Evolutionary conservation across 768 basidiomycete genomes (phyloP).

Genomic region (Phylloporus arenicola): DNA sequence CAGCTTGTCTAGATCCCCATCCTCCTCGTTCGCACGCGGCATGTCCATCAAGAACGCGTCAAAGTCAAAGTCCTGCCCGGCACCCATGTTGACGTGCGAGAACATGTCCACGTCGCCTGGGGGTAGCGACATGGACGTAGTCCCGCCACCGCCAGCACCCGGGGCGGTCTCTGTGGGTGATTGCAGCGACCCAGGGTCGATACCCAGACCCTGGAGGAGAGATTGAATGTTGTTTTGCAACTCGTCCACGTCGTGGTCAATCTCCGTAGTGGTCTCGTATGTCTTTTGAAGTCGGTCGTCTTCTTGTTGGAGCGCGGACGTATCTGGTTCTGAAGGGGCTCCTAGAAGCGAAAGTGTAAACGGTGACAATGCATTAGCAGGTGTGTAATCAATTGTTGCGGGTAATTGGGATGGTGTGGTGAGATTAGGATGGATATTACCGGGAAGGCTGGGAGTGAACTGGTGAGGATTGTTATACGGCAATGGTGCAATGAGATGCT

Average conservation of each 20-base stretch:
- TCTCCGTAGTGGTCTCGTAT: constrained; percentile 58
- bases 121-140: neutral
- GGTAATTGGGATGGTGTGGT: constrained; percentile 11
- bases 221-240: constrained; percentile 64
- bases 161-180: constrained; percentile 6
- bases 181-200: constrained; percentile 44
- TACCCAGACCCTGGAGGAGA: constrained; percentile 64
- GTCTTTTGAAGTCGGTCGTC: constrained; percentile 45
- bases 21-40: constrained; percentile 26
- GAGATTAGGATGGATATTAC: constrained; percentile 5
- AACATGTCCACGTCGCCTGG: constrained; percentile 17
- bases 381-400: constrained; percentile 18
- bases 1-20: constrained; percentile 30
- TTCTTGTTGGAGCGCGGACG: constrained; percentile 33
- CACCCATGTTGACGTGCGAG: constrained; percentile 2
- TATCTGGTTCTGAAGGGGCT: constrained; percentile 25
- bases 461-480: constrained; percentile 22
- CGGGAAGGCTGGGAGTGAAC: neutral
- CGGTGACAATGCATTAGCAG: constrained; percentile 20
- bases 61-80: constrained; percentile 32
- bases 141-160: constrained; percentile 10
- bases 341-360: constrained; percentile 23
- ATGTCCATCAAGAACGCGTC: constrained; percentile 39
- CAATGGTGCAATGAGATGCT: constrained; percentile 27
- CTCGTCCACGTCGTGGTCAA: constrained; percentile 68